phyloP scores from a whole-genome alignment of 352 stramenopile genomes.

The Globisporangium okanoganense region DNA sequence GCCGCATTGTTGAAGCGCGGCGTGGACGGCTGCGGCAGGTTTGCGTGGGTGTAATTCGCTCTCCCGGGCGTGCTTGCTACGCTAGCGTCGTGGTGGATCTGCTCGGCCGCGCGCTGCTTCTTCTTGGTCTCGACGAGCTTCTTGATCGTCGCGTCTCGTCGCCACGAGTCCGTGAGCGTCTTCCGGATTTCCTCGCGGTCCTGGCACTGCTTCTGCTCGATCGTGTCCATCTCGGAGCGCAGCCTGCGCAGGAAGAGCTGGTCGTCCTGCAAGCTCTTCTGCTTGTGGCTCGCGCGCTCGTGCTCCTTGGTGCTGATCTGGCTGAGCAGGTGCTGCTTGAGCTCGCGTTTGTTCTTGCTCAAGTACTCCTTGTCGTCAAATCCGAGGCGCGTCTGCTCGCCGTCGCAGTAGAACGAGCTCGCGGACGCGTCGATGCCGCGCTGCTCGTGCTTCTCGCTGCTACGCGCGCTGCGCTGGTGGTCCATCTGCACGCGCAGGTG shows the following conservation, averaged over 20 bases:
- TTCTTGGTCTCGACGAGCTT: slow-evolving; percentile 59
- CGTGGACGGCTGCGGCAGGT: slow-evolving; percentile 25
- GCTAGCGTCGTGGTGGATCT: slow-evolving; percentile 26
- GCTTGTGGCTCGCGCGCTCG: slow-evolving; percentile 29
- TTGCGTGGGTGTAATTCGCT: slow-evolving; percentile 23
- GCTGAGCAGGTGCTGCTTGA: slow-evolving; percentile 51
- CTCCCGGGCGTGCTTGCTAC: not conserved
- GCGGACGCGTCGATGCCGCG: slow-evolving; percentile 33
- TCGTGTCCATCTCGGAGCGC: slow-evolving; percentile 50
- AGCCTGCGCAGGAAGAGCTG: slow-evolving; percentile 47
- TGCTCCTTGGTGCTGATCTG: slow-evolving; percentile 60
- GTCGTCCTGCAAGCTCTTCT: slow-evolving; percentile 54
- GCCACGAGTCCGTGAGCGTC: slow-evolving; percentile 58
- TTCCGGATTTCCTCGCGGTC: slow-evolving; percentile 55
- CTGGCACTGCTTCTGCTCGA: slow-evolving; percentile 49
- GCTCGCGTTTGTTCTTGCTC: slow-evolving; percentile 36
- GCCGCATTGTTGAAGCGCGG: slow-evolving; percentile 12
- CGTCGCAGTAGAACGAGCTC: slow-evolving; percentile 58
- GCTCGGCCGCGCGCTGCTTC: slow-evolving; percentile 48
- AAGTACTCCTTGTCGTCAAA: slow-evolving; percentile 47
- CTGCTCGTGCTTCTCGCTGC: slow-evolving; percentile 29
- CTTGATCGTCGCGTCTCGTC: slow-evolving; percentile 48
- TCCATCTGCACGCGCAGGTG: slow-evolving; percentile 55
- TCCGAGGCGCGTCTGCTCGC: slow-evolving; percentile 44
- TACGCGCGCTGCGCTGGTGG: slow-evolving; percentile 21